phyloP scores from a whole-genome alignment of 768 basidiomycete species.

The Rhizopogon vinicolor region DNA sequence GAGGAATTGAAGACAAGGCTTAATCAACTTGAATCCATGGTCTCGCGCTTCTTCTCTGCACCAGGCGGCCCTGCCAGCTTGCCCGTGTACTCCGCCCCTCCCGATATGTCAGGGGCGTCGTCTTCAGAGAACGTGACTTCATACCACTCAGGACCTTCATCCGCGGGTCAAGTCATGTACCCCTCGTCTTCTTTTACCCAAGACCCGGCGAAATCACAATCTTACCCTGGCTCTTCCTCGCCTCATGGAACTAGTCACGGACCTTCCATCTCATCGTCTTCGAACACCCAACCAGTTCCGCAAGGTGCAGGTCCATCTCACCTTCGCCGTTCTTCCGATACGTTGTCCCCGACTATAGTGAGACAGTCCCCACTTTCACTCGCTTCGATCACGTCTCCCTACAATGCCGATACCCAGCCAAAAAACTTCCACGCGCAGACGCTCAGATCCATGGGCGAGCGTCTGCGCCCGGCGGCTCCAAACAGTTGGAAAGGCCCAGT shows the following conservation, averaged over 20 bases:
- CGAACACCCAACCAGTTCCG: conserved; percentile 12
- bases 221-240: conserved; percentile 21
- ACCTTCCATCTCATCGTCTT: conserved; percentile 15
- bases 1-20: conserved; percentile 64
- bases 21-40: conserved; percentile 52
- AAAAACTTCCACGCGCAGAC: conserved; percentile 82
- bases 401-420: conserved; percentile 39
- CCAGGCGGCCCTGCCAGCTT: conserved; percentile 20
- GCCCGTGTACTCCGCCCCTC: conserved; percentile 24
- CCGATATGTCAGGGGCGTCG: conserved; percentile 25
- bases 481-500: conserved; percentile 29
- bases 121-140: conserved; percentile 19
- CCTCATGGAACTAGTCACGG: conserved; percentile 21
- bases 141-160: conserved; percentile 22
- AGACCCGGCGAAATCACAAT: conserved; percentile 19
- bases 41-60: conserved; percentile 36
- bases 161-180: conserved; percentile 23
- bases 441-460: conserved; percentile 64
- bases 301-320: conserved; percentile 16
- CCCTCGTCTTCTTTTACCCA: conserved; percentile 19
- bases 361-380: conserved; percentile 36
- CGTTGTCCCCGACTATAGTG: conserved; percentile 25
- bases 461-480: conserved; percentile 60
- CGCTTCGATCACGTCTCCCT: conserved; percentile 39
- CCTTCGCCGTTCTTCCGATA: conserved; percentile 25